Base-by-base conservation (phyloP, 106 monocot genomes). In the Alisma plantagoaquatica region DNA sequence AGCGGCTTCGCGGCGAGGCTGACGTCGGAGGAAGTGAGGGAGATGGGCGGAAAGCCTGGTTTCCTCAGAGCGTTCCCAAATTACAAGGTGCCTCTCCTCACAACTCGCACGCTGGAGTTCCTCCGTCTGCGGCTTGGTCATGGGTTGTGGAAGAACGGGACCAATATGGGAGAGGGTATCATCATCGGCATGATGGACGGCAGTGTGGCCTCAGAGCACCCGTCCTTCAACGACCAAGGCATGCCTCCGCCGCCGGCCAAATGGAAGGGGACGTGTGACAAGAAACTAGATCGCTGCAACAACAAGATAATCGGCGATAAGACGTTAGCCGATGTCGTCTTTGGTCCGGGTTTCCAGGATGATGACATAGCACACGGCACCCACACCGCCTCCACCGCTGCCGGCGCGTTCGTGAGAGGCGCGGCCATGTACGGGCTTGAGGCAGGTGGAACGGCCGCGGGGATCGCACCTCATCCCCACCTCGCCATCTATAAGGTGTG, bases 221-320 rank as follows among this genome's bases (percentile, higher is more conserved):
- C 65, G 2, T 86, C 86, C 20, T 86, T 81, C 61, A 23, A 22
- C 4, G 77, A 60, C 27, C 17, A 31, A 3, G 67, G 60, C 4
- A 59, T 71, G 54, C 64, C 59, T 0, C 50, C 45, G 9, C 65
- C 73, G 11, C 80, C 80, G 2, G 2, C 45, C 14, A 77, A 64
- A 18, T 86, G 81, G 81, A 58, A 59, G 16, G 66, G 66, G 2
- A 33, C 14, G 3, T 66, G 66, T 31, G 26, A 48, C 2, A 1
- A 18, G 50, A 38, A 21, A 2, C 1, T n/a, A n/a, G n/a, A n/a
- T n/a, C n/a, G 35, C 17, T 64, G 63, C 51, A 64, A 42, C 60
- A 60, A 60, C 47, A 60, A 60, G 46, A 10, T 60, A 18, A 47
- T 60, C 11, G 60, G 60, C 14, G 29, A 26, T 5, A 60, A 17